Evolutionary conservation across 768 basidiomycete species (phyloP), one percentile per base, ranked within the genome.

Genomic region (Lactarius hatsudake): DNA sequence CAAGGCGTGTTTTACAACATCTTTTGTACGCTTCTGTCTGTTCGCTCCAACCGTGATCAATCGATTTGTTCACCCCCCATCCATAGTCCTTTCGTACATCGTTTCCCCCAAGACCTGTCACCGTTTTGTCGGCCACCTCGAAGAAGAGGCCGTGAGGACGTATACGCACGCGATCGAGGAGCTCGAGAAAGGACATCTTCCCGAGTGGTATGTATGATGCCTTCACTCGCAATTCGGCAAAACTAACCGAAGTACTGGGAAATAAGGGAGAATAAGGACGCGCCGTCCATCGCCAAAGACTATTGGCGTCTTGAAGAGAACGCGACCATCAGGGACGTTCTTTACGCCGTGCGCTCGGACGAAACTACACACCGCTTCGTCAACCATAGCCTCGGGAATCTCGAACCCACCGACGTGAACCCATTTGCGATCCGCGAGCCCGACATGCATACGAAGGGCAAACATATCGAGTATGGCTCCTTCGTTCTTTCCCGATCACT

Each of bases 321-420:
- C 71, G 91, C 94, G 0, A 94, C 85, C 72, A 79, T 98, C 66
- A 80, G 93, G 23, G 96, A 98, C 72, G 89, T 96, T 57, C 83
- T 98, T 59, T 93, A 93, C 73, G 94, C 94, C 40, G 92, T 98
- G 40, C 85, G 96, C 72, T 93, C 92, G 18, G 96, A 98, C 76
- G 96, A 98, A 75, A 85, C 91, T 0, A 94, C 91, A 1, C 96
- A 98, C 73, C 83, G 94, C 59, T 98, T 98, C 73, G 94, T 96
- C 70, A 98, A 98, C 77, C 96, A 98, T 79, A 93, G 91, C 65
- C 81, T 98, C 42, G 96, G 95, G 4, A 95, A 94, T 78, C 81
- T 99, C 59, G 79, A 93, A 70, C 81, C 82, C 36, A 75, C 82
- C 40, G 96, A 98, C 76, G 86, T 93, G 71, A 97, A 96, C 73